Conservation (phyloP, 2,329 filamentous ascomycete genomes). For the Arthrobotrys sphaeroides region DNA sequence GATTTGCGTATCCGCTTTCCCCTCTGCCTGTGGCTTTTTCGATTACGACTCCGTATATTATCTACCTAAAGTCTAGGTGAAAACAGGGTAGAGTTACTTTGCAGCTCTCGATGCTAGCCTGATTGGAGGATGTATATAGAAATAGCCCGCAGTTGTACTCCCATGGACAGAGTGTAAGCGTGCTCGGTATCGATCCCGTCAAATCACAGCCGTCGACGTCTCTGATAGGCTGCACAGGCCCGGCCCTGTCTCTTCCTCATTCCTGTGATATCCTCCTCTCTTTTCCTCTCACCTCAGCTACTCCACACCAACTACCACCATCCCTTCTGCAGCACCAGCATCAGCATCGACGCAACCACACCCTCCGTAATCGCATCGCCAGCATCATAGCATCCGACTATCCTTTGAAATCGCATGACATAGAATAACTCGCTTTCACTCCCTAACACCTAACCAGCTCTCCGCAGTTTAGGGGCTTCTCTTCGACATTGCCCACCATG, state of each 20-base stretch:
- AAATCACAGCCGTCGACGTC: not conserved
- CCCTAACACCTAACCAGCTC: not conserved
- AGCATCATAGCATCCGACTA: not conserved
- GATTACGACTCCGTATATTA: not conserved
- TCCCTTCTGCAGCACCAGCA: not conserved
- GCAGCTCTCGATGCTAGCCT: no score
- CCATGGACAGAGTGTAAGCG: not conserved
- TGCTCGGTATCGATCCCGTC: not conserved
- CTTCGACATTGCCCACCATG: conserved; percentile 31
- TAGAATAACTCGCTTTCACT: not conserved
- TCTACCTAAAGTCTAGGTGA: not conserved
- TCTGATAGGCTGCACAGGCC: conserved; percentile 31
- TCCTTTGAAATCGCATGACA: conserved; percentile 38
- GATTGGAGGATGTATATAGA: no score
- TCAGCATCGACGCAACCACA: not conserved
- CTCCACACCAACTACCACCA: conserved; percentile 12
- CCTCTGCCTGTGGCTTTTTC: not conserved
- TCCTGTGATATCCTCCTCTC: conserved; percentile 8
- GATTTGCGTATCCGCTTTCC: not conserved
- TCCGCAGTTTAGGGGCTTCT: conserved; percentile 7
- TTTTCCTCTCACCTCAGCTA: conserved; percentile 8
- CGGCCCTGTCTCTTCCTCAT: not conserved
- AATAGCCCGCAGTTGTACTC: no score
- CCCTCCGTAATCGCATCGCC: no score
- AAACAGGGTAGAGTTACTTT: not conserved